A percentile compares a stretch with the other conserved stretches of the same genome.
Conservation (phyloP, 345 rosid genomes). For the Euphorbia tirucalli region DNA sequence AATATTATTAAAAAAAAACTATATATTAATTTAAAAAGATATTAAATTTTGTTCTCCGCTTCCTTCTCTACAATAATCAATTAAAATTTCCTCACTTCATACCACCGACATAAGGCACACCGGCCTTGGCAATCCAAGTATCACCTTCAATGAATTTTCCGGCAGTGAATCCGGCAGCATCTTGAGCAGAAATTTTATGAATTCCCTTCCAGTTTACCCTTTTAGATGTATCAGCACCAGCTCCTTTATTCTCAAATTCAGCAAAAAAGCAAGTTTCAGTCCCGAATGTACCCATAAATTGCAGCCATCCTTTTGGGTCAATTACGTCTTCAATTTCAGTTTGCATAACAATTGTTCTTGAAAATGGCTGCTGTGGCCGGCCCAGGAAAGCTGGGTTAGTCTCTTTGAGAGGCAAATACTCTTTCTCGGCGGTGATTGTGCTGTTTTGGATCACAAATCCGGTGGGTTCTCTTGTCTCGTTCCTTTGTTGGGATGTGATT, state of each 20-base stretch:
- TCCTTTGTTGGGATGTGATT: slow-evolving; percentile 67
- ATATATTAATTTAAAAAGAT: neutral
- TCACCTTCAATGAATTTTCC: slow-evolving; percentile 38
- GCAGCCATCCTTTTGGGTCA: slow-evolving; percentile 60
- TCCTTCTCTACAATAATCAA: neutral
- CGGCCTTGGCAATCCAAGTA: slow-evolving; percentile 43
- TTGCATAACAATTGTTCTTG: slow-evolving; percentile 61
- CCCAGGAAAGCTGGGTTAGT: slow-evolving; percentile 58
- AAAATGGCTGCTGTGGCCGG: slow-evolving; percentile 61
- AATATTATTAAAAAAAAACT: neutral
- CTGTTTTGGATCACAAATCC: slow-evolving; percentile 66
- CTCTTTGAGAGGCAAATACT: slow-evolving; percentile 32
- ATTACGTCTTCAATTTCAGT: slow-evolving; percentile 50
- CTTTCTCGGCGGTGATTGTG: slow-evolving; percentile 43
- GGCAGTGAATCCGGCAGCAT: slow-evolving; percentile 34
- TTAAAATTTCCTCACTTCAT: slow-evolving; percentile 19
- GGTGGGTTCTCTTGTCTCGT: slow-evolving; percentile 33
- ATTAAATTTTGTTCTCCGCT: neutral
- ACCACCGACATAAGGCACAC: slow-evolving; percentile 48
- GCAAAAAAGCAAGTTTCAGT: slow-evolving; percentile 54
- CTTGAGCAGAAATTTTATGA: slow-evolving; percentile 25
- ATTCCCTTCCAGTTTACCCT: slow-evolving; percentile 64
- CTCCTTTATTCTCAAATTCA: slow-evolving; percentile 56
- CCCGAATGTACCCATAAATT: slow-evolving; percentile 43
- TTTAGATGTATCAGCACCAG: slow-evolving; percentile 41